Evolutionary conservation across 306 rosid species (phyloP).

Genomic region (Hippophae tibetana): DNA sequence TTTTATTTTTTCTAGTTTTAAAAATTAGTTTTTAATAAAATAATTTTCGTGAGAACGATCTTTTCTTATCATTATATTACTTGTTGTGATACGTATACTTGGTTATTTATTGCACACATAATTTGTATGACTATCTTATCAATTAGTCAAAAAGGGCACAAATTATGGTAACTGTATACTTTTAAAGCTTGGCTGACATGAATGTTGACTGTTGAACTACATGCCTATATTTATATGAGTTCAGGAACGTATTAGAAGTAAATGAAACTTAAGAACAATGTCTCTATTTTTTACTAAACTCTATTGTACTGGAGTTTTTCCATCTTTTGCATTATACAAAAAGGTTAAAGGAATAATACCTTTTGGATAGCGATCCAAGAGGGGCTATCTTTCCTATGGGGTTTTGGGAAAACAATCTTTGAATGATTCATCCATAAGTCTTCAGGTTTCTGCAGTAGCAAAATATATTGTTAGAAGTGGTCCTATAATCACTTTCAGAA

Average conservation of each 20-base stretch:
- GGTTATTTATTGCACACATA: no score
- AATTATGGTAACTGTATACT: no score
- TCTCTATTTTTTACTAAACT: background rate
- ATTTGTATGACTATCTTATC: no score
- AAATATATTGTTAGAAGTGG: conserved; percentile 18
- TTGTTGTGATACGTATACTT: no score
- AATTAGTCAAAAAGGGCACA: no score
- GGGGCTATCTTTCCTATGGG: conserved; percentile 65
- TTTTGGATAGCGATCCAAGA: conserved; percentile 73
- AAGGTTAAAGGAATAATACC: conserved; percentile 30
- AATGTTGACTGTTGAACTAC: background rate
- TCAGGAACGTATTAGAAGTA: background rate
- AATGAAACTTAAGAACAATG: background rate
- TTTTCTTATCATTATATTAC: no score
- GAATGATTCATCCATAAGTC: conserved; percentile 94
- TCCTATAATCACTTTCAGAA: conserved; percentile 14
- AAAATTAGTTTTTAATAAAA: no score
- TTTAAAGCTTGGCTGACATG: background rate
- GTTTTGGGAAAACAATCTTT: conserved; percentile 71
- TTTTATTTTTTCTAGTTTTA: no score
- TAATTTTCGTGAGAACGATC: no score
- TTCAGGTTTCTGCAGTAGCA: conserved; percentile 75
- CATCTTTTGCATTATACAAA: background rate
- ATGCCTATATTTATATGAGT: background rate
- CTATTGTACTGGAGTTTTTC: background rate